Conservation (phyloP, 148 eudicot species). For the Pouteria glomerata region DNA sequence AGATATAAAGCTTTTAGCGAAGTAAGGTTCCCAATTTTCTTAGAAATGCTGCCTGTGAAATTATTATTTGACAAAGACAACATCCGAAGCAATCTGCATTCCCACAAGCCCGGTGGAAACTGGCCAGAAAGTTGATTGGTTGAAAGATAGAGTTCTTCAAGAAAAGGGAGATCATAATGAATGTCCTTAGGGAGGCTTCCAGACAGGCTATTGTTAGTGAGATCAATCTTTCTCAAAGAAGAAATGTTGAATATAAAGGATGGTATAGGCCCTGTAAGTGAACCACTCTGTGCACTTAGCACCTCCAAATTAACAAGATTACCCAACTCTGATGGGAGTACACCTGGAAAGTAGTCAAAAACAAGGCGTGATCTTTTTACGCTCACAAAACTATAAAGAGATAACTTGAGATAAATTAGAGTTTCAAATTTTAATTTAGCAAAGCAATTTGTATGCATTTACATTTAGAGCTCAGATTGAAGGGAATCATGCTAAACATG, state of each 20-base stretch:
- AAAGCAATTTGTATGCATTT: too few species aligned
- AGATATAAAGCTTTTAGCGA: neutral
- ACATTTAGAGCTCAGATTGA: too few species aligned
- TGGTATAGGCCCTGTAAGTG: conserved; percentile 15
- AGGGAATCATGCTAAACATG: too few species aligned
- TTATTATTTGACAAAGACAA: conserved; percentile 5
- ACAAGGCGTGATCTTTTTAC: too few species aligned
- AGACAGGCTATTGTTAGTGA: conserved; percentile 15
- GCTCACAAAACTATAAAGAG: too few species aligned
- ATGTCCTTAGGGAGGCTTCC: conserved; percentile 12
- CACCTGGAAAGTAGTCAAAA: conserved; percentile 13
- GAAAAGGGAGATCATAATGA: conserved; percentile 2
- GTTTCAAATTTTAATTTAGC: too few species aligned
- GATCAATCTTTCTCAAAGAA: conserved; percentile 2
- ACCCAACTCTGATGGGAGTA: conserved; percentile 13
- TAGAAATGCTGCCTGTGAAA: neutral
- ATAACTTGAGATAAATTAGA: too few species aligned
- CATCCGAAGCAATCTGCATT: conserved; percentile 7
- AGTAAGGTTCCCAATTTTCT: neutral
- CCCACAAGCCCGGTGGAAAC: conserved; percentile 6
- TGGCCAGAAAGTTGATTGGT: conserved; percentile 14
- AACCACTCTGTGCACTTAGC: neutral
- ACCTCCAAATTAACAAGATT: conserved; percentile 6
- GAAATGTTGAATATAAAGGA: conserved; percentile 18
- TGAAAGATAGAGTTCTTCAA: conserved; percentile 12